Evolutionary conservation across 257 asterid genomes (phyloP).

Genomic region (Salvia hispanica): DNA sequence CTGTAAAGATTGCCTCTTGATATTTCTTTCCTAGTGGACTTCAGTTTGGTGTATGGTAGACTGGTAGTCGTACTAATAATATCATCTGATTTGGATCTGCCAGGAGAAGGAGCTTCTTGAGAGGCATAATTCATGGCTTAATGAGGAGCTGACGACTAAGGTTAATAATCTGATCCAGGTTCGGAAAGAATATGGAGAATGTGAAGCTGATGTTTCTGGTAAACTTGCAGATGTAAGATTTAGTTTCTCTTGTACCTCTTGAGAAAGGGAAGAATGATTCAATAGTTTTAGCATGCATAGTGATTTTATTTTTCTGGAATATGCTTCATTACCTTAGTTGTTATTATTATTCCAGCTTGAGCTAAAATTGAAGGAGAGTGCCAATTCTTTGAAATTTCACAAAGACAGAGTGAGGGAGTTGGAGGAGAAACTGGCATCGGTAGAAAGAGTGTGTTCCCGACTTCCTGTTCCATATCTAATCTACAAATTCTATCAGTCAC

Average conservation of each 20-base stretch:
- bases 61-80: conserved; percentile 8
- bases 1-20: conserved; percentile 12
- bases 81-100: conserved; percentile 34
- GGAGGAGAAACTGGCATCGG: conserved; percentile 77
- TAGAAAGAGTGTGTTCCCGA: conserved; percentile 57
- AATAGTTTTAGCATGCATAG: neutral
- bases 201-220: conserved; percentile 76
- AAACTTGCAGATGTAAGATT: conserved; percentile 72
- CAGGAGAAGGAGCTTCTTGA: conserved; percentile 96
- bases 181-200: conserved; percentile 67
- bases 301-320: neutral
- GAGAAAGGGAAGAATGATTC: conserved; percentile 14
- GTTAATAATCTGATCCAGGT: conserved; percentile 61
- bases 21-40: conserved; percentile 15
- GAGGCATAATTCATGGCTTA: conserved; percentile 91
- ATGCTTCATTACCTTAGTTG: neutral
- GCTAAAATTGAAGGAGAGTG: conserved; percentile 56
- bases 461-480: conserved; percentile 12
- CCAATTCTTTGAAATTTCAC: conserved; percentile 55
- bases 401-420: conserved; percentile 70
- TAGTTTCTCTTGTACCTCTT: conserved; percentile 9
- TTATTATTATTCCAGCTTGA: conserved; percentile 59
- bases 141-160: conserved; percentile 77
- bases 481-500: neutral
- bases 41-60: neutral